phyloP scores from a whole-genome alignment of 2,329 filamentous ascomycete species.

The Drechslera avenae region DNA sequence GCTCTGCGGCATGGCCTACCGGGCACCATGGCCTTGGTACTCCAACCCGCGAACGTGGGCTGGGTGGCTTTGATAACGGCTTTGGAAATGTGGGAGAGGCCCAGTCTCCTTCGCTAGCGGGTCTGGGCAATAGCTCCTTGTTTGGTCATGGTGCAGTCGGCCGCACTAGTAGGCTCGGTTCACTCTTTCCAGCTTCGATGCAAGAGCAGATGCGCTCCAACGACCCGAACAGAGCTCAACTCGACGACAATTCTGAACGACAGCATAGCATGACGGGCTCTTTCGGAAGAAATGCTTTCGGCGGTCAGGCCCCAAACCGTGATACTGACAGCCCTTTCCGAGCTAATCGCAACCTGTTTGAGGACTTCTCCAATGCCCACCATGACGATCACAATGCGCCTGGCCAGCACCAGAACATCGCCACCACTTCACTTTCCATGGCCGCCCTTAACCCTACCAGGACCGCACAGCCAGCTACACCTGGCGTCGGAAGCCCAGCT shows the following conservation, averaged over 20 bases:
- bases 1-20: conserved; percentile 65
- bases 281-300: conserved; percentile 68
- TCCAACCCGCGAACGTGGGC: conserved; percentile 65
- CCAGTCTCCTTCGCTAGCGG: conserved; percentile 73
- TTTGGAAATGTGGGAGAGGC: conserved; percentile 79
- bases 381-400: conserved; percentile 35
- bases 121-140: conserved; percentile 65
- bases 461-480: conserved; percentile 41
- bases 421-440: conserved; percentile 42
- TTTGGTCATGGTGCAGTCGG: conserved; percentile 73
- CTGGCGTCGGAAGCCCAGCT: conserved; percentile 56
- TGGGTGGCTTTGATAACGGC: conserved; percentile 59
- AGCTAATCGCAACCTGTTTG: conserved; percentile 45
- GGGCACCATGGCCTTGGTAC: conserved; percentile 77
- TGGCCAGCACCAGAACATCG: conserved; percentile 26
- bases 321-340: conserved; percentile 51
- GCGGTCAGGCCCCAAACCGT: conserved; percentile 40
- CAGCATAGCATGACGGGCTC: conserved; percentile 62
- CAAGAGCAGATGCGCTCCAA: conserved; percentile 83
- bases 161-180: conserved; percentile 80
- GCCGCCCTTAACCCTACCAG: conserved; percentile 40
- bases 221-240: conserved; percentile 50
- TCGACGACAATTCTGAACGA: conserved; percentile 62
- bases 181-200: conserved; percentile 85
- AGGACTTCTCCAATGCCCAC: conserved; percentile 43